Conservation (phyloP, 495 filamentous ascomycete species). For the Penicillium taxi region DNA sequence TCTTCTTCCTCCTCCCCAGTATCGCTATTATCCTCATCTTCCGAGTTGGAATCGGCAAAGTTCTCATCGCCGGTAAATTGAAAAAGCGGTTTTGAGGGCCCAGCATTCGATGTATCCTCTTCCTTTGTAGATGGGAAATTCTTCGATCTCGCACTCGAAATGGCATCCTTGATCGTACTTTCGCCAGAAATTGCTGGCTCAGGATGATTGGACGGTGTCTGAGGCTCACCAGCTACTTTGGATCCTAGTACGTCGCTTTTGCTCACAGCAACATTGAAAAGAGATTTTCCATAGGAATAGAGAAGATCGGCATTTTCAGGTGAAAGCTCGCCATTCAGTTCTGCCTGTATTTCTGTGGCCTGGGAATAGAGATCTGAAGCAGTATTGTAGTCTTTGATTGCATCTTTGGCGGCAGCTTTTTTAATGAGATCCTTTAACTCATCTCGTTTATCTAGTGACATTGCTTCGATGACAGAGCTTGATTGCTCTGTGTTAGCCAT, state of each 20-base stretch:
- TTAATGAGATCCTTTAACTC: conserved; percentile 42
- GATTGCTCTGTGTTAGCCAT: conserved; percentile 18
- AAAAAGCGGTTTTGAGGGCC: conserved; percentile 64
- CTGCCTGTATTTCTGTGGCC: conserved; percentile 82
- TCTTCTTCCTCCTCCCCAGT: conserved; percentile 55
- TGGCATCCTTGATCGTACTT: conserved; percentile 24
- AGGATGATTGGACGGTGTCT: conserved; percentile 32
- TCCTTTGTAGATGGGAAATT: conserved; percentile 33
- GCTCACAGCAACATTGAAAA: conserved; percentile 86
- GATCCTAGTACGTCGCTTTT: conserved; percentile 92
- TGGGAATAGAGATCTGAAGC: conserved; percentile 82
- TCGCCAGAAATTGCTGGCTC: conserved; percentile 11
- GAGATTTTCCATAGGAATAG: conserved; percentile 83
- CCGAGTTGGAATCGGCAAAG: conserved; percentile 68
- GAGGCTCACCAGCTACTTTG: conserved; percentile 55
- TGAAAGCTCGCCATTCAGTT: conserved; percentile 85
- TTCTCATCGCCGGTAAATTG: conserved; percentile 93
- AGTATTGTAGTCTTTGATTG: conserved; percentile 73
- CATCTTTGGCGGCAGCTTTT: conserved; percentile 61
- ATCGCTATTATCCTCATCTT: conserved; percentile 49
- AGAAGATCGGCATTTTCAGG: conserved; percentile 86
- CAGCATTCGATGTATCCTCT: conserved; percentile 26
- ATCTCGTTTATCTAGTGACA: conserved; percentile 14
- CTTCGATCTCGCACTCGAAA: conserved; percentile 15
- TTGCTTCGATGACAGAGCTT: conserved; percentile 4